Base-by-base conservation (phyloP, 352 stramenopile species). In the Phytophthora fragariaefolia region DNA sequence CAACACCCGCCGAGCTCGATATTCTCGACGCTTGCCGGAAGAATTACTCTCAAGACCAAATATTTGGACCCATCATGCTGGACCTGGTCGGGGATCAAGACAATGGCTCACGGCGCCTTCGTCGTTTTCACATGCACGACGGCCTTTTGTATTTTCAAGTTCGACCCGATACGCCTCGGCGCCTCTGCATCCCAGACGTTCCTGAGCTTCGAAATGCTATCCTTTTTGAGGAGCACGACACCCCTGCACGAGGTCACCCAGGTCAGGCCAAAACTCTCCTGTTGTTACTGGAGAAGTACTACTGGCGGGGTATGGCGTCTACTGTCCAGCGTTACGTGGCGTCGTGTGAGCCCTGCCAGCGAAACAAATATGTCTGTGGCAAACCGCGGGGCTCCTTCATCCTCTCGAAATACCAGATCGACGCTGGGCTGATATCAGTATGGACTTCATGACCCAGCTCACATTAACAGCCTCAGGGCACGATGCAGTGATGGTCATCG, bases 401-500 rank as follows among this genome's bases (percentile, higher is more conserved):
- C 40, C 40, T 1, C 40, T 47, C 6, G 40, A 24, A 6, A 42
- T 42, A 15, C n/a, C n/a, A 4, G 40, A 6, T 6, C 5, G 12
- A 9, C 40, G 17, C 40, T 47, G 40, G 28, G 28, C 28, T 34
- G 28, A 34, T 34, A 34, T 34, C 28, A 9, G 7, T 34, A 34
- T 34, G 28, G 28, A 34, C 28, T 34, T 34, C 2, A 34, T 34
- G 28, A 34, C 28, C 10, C 28, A 34, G 28, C 28, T 34, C 28
- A 34, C 28, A 34, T 34, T 34, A 34, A 34, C 28, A 34, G 28
- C 28, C 28, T 34, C 28, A 34, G 28, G 28, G 2, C 28, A 34
- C 28, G 28, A 38, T 38, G 32, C 17, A 38, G 32, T 54, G 4
- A 26, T 70, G 18, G 43, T 52, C 5, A 58, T 70, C 18, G 51